Base-by-base conservation (phyloP, 177 flowering plant genomes). In the Vitis hybrid region DNA sequence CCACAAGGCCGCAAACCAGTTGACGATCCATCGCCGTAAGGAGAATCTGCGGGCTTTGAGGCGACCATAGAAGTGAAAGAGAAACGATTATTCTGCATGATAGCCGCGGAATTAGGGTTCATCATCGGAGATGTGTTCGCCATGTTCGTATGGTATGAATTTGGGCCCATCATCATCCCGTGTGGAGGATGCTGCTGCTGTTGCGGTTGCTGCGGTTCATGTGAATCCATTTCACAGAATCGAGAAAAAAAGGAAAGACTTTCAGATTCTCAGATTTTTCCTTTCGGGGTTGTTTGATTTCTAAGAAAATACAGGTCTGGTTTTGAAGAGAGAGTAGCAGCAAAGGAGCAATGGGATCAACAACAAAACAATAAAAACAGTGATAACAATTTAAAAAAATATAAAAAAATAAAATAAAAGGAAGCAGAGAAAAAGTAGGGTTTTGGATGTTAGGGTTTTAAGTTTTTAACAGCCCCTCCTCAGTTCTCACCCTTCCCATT, bases 1-100 rank as follows among this genome's bases (percentile, higher is more conserved):
- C 81, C 77, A 68, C 58, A 9, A 13, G 72, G 59, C 24, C 71
- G 27, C 46, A 71, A 24, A 19, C 68, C 56, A 11, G 67, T 58
- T 57, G 76, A 54, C 1, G 73, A 63, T 62, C 80, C 77, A 35
- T 74, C 73, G 1, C 73, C 50, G 63, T 40, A 62, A 2, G 68
- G 50, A 30, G 88, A 68, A 62, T 84, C 88, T 61, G 69, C 15
- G 0, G 80, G 81, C 64, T 70, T 78, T 2, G 78, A 71, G 9
- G 74, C 9, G 18, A 69, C 57, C 4, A 60, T 65, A 13, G 76
- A 40, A 73, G 66, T 74, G 76, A 80, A 82, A 2, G 84, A 83
- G 67, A 78, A 77, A 1, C 78, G 50, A 66, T 58, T 63, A 0
- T 64, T 50, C 12, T 27, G 67, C 69, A 63, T 55, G 11, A 63